Evolutionary conservation across 371 early-diverging fungal genomes (phyloP).

Genomic region (Mortierella sp.): DNA sequence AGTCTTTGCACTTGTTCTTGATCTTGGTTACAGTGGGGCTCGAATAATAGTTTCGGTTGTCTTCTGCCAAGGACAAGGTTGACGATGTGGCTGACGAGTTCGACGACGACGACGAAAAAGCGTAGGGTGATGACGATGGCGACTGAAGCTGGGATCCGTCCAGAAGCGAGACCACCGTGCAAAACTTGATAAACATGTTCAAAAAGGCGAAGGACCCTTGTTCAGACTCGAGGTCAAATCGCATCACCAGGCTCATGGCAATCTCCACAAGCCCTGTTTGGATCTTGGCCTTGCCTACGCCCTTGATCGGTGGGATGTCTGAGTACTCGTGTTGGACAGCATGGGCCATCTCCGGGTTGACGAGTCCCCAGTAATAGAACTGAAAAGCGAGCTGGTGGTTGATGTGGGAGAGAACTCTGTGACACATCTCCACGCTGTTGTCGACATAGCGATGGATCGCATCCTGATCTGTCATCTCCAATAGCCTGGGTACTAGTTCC

Average conservation of each 20-base stretch:
- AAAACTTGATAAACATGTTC: conserved; percentile 13
- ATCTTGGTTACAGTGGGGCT: neutral
- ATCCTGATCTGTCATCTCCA: conserved; percentile 7
- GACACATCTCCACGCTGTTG: conserved; percentile 3
- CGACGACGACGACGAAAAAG: neutral
- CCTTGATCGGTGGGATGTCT: conserved; percentile 8
- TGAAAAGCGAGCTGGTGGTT: conserved; percentile 19
- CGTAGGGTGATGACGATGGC: neutral
- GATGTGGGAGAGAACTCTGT: conserved; percentile 11
- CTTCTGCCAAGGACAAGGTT: neutral
- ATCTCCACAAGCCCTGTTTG: conserved; percentile 16
- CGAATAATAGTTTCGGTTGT: neutral
- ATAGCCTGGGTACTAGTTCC: conserved; percentile 6
- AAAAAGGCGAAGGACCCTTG: conserved; percentile 3
- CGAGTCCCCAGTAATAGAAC: conserved; percentile 17
- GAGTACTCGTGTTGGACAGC: conserved; percentile 1
- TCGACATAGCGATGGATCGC: conserved; percentile 1
- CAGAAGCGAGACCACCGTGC: conserved; percentile 8
- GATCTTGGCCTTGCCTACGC: conserved; percentile 3
- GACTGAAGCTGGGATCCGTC: neutral
- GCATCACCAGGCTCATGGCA: conserved; percentile 15
- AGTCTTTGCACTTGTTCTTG: neutral
- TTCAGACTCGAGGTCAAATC: conserved; percentile 11
- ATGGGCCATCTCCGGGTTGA: conserved; percentile 1
- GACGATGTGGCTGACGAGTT: neutral